Evolutionary conservation across 2,329 filamentous ascomycete species (phyloP), one percentile per base, ranked within the genome.

Genomic region (Fusarium nodosum): DNA sequence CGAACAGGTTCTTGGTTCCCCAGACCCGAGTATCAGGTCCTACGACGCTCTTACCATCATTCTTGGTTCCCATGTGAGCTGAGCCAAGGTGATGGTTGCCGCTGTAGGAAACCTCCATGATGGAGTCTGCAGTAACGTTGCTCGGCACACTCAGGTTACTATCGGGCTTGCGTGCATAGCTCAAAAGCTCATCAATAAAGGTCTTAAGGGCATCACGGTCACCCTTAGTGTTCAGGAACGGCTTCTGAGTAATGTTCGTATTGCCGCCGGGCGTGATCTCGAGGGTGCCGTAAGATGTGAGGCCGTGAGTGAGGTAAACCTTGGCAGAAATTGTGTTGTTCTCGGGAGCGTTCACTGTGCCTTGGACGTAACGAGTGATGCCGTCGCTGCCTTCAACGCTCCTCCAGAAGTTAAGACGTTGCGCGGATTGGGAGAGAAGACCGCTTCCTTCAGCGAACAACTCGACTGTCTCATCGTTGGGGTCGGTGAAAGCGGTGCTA

Each of bases 301-400:
- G 79, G 13, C 83, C 82, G 31, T 85, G 83, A 26, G 80, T 85
- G 53, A 87, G 79, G 76, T 85, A 86, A 13, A 85, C 78, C 72
- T 84, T 82, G 55, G 82, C 78, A 26, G 80, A 81, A 61, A 86
- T 76, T 28, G 80, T 78, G 53, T 81, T 82, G 51, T 79, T 75
- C n/a, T 80, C 77, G 6, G 81, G 75, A 2, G 80, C 79, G 65
- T 81, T 81, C 75, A 81, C 81, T 8, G 83, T 85, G 45, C 82
- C 84, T 68, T 85, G 79, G 39, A 80, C 68, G 57, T 76, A 76
- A 7, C 76, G 76, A 13, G 74, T 77, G 15, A 71, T 73, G 10
- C 81, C 81, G 38, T 79, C 77, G 36, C 77, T 78, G 30, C 77
- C 77, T 62, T 81, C 75, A 7, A 82, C 74, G n/a, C 78, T 80